These are phyloP conservation scores for Colletotrichum zoysiae DNA, from an alignment of 2,329 filamentous ascomycete species.

Conservation along the genomic window DNA sequence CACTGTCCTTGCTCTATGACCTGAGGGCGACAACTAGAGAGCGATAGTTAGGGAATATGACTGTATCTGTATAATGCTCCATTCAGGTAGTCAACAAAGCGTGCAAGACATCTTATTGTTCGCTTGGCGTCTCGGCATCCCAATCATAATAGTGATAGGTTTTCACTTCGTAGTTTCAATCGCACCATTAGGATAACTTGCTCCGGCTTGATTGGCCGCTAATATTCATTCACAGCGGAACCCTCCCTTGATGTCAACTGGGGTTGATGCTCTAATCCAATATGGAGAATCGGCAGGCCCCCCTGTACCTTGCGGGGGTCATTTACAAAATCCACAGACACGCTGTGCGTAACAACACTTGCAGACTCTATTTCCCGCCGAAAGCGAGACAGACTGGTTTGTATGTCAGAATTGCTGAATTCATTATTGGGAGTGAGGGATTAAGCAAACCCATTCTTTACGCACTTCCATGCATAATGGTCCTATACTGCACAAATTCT, in stretches of 20 bases:
- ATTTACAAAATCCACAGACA: not conserved
- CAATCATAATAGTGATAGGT: not conserved
- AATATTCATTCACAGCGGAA: not conserved
- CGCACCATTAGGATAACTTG: not conserved
- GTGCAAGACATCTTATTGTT: not conserved
- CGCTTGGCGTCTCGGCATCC: not conserved
- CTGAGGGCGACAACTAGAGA: not conserved
- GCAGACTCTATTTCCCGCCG: not conserved
- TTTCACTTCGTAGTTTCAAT: not conserved
- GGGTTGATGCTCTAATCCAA: too few species aligned
- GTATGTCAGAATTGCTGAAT: accelerated
- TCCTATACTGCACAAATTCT: not conserved
- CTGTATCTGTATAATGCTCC: not conserved
- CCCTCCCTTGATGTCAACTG: not conserved
- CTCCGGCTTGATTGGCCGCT: not conserved
- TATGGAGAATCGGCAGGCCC: not conserved
- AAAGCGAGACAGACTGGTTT: not conserved
- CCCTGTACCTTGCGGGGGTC: not conserved
- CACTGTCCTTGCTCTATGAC: not conserved
- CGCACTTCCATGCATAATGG: not conserved
- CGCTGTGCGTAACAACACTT: not conserved
- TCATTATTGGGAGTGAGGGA: not conserved
- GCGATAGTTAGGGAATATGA: not conserved
- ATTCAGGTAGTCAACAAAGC: not conserved
- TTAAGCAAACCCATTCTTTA: too few species aligned